Evolutionary conservation across 805 yeast genomes (phyloP).

Genomic region (Zygotorulaspora danielsina): DNA sequence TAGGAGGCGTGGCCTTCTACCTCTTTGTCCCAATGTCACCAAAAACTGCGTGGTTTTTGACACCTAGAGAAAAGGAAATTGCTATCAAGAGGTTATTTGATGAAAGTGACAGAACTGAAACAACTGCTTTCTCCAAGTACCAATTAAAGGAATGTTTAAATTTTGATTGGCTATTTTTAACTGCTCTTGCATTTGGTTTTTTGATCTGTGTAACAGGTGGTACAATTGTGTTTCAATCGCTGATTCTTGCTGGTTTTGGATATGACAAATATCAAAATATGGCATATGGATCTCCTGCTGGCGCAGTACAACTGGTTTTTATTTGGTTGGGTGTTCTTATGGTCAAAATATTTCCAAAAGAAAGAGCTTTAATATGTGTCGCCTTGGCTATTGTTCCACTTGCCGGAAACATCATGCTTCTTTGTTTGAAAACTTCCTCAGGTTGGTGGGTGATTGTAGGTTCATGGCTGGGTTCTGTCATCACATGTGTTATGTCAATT

Average conservation of each 20-base stretch:
- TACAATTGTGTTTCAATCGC: slow-evolving; percentile 8
- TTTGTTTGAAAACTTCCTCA: background rate
- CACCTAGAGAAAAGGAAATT: slow-evolving; percentile 38
- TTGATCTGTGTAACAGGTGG: slow-evolving; percentile 7
- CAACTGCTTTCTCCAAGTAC: slow-evolving; percentile 40
- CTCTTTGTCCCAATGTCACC: slow-evolving; percentile 48
- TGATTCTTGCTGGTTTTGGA: slow-evolving; percentile 7
- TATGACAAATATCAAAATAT: slow-evolving; percentile 7
- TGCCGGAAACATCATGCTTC: slow-evolving; percentile 8
- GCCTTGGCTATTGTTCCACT: slow-evolving; percentile 6
- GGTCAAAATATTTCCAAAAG: slow-evolving; percentile 9
- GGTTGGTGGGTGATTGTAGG: slow-evolving; percentile 12
- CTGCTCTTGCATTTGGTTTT: slow-evolving; percentile 5
- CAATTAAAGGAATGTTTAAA: slow-evolving; percentile 43
- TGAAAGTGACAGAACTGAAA: slow-evolving; percentile 47
- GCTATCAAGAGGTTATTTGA: slow-evolving; percentile 41
- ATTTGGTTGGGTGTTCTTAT: slow-evolving; percentile 9
- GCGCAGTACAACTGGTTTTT: slow-evolving; percentile 10
- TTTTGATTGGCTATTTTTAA: slow-evolving; percentile 9
- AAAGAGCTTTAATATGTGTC: slow-evolving; percentile 4
- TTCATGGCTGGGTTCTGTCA: slow-evolving; percentile 10
- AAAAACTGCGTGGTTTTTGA: slow-evolving; percentile 37
- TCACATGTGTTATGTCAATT: slow-evolving; percentile 8
- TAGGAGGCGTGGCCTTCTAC: slow-evolving; percentile 39
- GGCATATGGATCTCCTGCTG: slow-evolving; percentile 9